Conservation (phyloP, 441 rosid species). For the Euphorbia schlechtendalii region DNA sequence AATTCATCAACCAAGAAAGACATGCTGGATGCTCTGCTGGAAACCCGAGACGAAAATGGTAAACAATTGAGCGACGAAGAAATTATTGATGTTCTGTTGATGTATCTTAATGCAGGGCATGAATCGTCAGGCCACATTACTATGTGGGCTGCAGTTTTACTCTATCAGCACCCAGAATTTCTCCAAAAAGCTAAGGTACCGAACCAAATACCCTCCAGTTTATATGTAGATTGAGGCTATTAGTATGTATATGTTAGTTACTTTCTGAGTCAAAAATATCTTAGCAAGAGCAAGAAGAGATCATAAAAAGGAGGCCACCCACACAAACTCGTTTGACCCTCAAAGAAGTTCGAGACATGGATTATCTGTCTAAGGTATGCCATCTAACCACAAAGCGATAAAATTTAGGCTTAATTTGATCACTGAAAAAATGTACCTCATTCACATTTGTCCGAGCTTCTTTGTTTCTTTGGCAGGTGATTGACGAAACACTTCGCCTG, state of each 20-base stretch:
- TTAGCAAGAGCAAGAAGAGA: conserved; percentile 67
- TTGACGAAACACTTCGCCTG: conserved; percentile 69
- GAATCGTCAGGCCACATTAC: conserved; percentile 86
- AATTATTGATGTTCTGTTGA: conserved; percentile 61
- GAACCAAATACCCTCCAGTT: neutral
- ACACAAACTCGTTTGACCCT: conserved; percentile 51
- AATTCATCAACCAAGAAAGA: conserved; percentile 36
- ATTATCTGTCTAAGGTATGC: conserved; percentile 55
- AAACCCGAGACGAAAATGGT: conserved; percentile 61
- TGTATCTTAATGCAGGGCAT: conserved; percentile 90
- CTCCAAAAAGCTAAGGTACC: conserved; percentile 52
- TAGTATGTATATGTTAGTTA: neutral
- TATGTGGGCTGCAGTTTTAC: conserved; percentile 70
- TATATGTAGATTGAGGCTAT: neutral
- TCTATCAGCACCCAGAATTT: conserved; percentile 50
- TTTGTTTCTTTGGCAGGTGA: conserved; percentile 40
- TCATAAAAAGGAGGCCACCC: conserved; percentile 36
- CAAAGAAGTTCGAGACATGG: conserved; percentile 69
- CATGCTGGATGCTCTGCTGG: conserved; percentile 71
- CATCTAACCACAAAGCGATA: neutral
- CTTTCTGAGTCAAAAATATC: neutral
- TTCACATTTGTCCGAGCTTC: neutral
- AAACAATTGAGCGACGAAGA: conserved; percentile 55
- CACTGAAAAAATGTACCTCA: too few relatives aligned
- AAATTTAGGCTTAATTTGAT: too few relatives aligned